These are phyloP conservation scores for Cladobotryum protrusum DNA, from an alignment of 2,329 filamentous ascomycete species.

Conservation along the genomic window DNA sequence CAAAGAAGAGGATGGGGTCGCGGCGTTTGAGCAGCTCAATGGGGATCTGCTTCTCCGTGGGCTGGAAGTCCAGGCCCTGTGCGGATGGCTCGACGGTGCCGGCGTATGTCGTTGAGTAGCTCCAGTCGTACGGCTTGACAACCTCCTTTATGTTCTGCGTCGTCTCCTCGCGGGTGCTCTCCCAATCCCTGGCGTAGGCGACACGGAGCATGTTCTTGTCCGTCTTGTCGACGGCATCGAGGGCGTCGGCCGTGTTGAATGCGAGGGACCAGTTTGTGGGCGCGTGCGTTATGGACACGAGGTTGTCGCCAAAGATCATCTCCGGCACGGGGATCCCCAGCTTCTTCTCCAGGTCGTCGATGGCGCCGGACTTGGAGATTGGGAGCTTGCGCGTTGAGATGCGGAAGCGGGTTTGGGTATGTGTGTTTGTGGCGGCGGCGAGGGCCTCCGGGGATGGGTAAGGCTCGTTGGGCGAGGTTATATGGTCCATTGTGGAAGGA, in stretches of 20 bases:
- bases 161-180: constrained; percentile 60
- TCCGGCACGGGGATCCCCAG: constrained; percentile 87
- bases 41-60: constrained; percentile 55
- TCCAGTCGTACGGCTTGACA: constrained; percentile 97
- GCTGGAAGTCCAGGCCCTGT: constrained; percentile 14
- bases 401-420: constrained; percentile 60
- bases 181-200: constrained; percentile 85
- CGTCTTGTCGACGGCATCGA: constrained; percentile 92
- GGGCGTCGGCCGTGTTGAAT: constrained; percentile 81
- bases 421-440: constrained; percentile 47
- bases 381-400: constrained; percentile 84
- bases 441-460: constrained; percentile 47
- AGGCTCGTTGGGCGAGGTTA: constrained; percentile 41
- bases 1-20: constrained; percentile 94
- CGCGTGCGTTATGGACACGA: constrained; percentile 67
- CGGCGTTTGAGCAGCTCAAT: constrained; percentile 79
- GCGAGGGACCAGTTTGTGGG: constrained; percentile 68
- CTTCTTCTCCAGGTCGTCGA: constrained; percentile 73
- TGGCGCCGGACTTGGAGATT: constrained; percentile 86
- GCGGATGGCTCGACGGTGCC: constrained; percentile 57
- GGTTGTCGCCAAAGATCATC: constrained; percentile 99
- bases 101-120: constrained; percentile 82
- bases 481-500: constrained; percentile 32
- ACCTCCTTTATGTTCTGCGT: constrained; percentile 87
- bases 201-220: constrained; percentile 87